Evolutionary conservation across 176 grass and related monocot species (phyloP).

Genomic region (Dendrocalamus sinicus): DNA sequence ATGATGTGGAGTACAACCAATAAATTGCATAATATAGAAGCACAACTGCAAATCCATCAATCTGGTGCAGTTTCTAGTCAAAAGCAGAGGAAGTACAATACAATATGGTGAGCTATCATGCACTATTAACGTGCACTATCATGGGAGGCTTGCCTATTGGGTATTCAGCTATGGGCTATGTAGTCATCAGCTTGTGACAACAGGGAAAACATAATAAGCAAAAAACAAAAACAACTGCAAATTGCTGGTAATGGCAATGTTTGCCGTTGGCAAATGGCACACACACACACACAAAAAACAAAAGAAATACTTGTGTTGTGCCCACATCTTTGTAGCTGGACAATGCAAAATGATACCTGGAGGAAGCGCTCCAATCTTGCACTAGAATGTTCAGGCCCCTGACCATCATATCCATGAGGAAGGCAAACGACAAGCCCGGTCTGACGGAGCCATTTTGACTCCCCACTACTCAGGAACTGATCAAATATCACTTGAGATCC

Average conservation of each 20-base stretch:
- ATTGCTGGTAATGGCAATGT: neutral
- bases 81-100: neutral
- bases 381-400: constrained; percentile 99
- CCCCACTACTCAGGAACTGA: constrained; percentile 97
- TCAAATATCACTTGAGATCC: constrained; percentile 99
- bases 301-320: too few relatives aligned
- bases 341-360: constrained; percentile 65
- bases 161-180: neutral
- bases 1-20: neutral
- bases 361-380: constrained; percentile 94
- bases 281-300: too few relatives aligned
- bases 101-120: constrained; percentile 16
- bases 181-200: constrained; percentile 21
- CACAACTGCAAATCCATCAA: neutral
- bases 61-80: constrained; percentile 4
- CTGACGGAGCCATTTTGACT: constrained; percentile 96
- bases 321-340: neutral
- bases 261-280: neutral
- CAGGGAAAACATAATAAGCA: constrained; percentile 16
- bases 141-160: neutral
- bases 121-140: constrained; percentile 5
- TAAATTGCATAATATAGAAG: constrained; percentile 6
- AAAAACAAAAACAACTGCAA: neutral
- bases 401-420: constrained; percentile 97
- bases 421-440: constrained; percentile 82